These are phyloP conservation scores for Fusarium scirpi DNA, from an alignment of 2,329 filamentous ascomycete genomes.

Conservation along the genomic window DNA sequence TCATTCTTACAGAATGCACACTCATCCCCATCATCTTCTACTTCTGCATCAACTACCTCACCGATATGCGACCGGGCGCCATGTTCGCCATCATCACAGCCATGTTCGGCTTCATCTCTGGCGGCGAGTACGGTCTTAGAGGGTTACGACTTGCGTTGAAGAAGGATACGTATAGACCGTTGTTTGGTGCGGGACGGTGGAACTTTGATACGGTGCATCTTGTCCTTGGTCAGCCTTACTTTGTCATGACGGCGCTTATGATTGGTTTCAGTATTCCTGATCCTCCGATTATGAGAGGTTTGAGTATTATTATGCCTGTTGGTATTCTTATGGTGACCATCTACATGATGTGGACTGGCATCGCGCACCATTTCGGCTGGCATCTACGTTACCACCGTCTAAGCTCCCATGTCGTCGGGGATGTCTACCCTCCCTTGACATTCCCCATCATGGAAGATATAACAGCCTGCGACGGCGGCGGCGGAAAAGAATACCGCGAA, in stretches of 20 bases:
- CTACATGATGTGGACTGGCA: slow-evolving; percentile 35
- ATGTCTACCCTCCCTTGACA: slow-evolving; percentile 20
- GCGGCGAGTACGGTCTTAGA: slow-evolving; percentile 56
- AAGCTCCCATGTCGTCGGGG: slow-evolving; percentile 21
- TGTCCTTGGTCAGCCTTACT: slow-evolving; percentile 24
- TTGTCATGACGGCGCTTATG: slow-evolving; percentile 37
- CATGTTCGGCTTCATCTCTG: slow-evolving; percentile 60
- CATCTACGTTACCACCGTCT: slow-evolving; percentile 17
- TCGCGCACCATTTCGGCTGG: slow-evolving; percentile 26
- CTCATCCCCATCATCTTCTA: slow-evolving; percentile 60
- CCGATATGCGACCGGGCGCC: slow-evolving; percentile 35
- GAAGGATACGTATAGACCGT: slow-evolving; percentile 16
- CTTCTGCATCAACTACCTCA: slow-evolving; percentile 55
- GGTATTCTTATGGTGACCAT: slow-evolving; percentile 32
- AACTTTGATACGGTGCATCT: slow-evolving; percentile 32
- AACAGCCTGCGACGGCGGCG: slow-evolving; percentile 28
- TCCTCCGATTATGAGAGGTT: slow-evolving; percentile 28
- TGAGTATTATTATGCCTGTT: slow-evolving; percentile 35
- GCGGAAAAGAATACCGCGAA: slow-evolving; percentile 22
- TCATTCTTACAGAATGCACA: slow-evolving; percentile 42
- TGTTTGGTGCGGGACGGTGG: slow-evolving; percentile 24
- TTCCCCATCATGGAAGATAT: slow-evolving; percentile 35
- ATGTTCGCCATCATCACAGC: slow-evolving; percentile 61
- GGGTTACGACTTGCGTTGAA: slow-evolving; percentile 22
- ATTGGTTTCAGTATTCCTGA: slow-evolving; percentile 36